Conservation (phyloP, 352 stramenopile genomes). For the Phytopythium cucurbitacearum region DNA sequence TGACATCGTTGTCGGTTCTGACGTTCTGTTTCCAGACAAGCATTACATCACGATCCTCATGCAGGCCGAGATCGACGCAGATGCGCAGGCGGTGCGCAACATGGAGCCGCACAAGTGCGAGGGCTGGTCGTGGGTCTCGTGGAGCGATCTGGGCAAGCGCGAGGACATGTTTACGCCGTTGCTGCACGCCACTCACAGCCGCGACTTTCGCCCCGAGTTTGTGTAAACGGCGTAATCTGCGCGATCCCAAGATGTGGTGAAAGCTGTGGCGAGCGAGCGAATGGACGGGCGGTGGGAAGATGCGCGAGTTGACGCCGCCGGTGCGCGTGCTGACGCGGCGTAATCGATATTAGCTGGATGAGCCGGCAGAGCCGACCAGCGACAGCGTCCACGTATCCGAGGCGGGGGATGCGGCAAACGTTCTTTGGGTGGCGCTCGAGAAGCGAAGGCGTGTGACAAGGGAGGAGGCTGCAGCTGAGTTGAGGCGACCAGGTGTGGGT, state of each 20-base stretch:
- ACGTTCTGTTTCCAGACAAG: slow-evolving; percentile 20
- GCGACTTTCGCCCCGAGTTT: slow-evolving; percentile 38
- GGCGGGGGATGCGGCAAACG: no score
- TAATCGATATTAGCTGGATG: no score
- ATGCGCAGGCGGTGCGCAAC: slow-evolving; percentile 46
- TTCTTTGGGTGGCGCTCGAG: no score
- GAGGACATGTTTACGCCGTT: slow-evolving; percentile 78
- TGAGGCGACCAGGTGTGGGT: no score
- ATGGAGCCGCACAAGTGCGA: slow-evolving; percentile 86
- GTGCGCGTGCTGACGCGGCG: no score
- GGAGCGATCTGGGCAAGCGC: slow-evolving; percentile 36
- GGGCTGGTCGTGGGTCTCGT: slow-evolving; percentile 66
- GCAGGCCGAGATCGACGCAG: slow-evolving; percentile 45
- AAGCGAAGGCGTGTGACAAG: no score
- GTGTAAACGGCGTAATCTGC: slow-evolving; percentile 5
- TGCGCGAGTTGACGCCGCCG: no score
- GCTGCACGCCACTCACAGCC: slow-evolving; percentile 56
- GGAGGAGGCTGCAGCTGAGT: no score
- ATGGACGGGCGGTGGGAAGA: background rate
- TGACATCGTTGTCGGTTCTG: background rate
- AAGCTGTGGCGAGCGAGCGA: background rate
- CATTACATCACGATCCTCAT: slow-evolving; percentile 88
- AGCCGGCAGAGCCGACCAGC: no score
- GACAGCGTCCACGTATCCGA: no score
- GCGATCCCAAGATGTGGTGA: background rate